Base-by-base conservation (phyloP, 2,329 filamentous ascomycete species). In the Nemania abortiva region DNA sequence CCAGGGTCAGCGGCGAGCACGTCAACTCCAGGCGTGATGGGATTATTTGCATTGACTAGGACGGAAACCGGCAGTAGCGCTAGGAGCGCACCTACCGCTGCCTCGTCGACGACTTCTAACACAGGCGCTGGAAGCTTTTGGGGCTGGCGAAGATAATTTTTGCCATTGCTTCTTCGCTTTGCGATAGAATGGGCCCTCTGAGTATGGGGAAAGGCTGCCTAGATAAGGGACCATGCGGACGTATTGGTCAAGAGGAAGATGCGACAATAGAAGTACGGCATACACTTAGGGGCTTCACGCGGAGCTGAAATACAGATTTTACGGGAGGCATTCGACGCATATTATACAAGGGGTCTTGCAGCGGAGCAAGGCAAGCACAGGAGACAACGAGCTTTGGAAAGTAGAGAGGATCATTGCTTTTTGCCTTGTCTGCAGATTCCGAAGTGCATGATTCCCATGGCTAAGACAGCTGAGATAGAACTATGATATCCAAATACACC, bases 81-180 rank as follows among this genome's bases (percentile, higher is more conserved):
- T 68, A 76, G 74, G 70, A 76, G 73, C 15, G 70, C 75, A 39
- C 70, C 74, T 53, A 63, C 76, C 18, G 66, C 74, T 22, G 58
- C 66, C 31, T 69, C 76, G n/a, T 65, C 77, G 3, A 65, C 77
- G 6, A 56, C 75, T 57, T 66, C 76, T 66, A 76, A 74, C 45
- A 62, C 74, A 27, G 66, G 70, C 52, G 69, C 72, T 55, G 85
- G 85, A 34, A 83, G 87, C 2, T 89, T 89, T 75, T 89, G 87
- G 85, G 86, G 86, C 13, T 87, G 85, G 86, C 79, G 84, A 60
- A 80, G 81, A 73, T 85, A 74, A 70, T 62, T 47, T 15, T 27
- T 13, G 45, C 24, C 24, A 22, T 50, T 54, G 18, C 22, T 57
- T 56, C 58, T 37, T 60, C 24, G 22, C 47, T 22, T 39, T 56